phyloP scores from a whole-genome alignment of 345 rosid species.

The Acer yangbiense region DNA sequence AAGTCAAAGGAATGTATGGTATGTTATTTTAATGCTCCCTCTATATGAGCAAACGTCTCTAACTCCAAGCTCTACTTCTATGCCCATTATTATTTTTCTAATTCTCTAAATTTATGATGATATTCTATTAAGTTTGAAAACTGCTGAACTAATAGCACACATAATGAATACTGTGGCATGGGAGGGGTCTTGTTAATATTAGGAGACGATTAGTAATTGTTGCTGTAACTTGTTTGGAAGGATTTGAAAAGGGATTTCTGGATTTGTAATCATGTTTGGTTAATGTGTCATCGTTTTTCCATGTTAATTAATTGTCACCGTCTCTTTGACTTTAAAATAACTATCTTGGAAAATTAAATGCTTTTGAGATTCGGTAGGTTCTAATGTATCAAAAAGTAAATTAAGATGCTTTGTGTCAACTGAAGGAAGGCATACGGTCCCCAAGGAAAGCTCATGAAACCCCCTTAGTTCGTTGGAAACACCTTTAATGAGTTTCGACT shows the following conservation, averaged over 20 bases:
- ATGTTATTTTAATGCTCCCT: not conserved
- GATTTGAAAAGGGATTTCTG: not conserved
- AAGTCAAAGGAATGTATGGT: conserved; percentile 31
- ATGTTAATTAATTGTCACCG: not conserved
- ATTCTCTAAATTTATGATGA: not conserved
- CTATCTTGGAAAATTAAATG: not conserved
- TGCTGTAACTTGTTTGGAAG: not conserved
- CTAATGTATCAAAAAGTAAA: not conserved
- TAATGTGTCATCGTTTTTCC: not conserved
- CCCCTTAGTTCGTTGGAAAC: not conserved
- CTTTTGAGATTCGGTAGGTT: not conserved
- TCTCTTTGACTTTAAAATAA: not conserved
- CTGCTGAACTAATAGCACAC: too few relatives aligned
- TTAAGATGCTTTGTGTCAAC: not conserved
- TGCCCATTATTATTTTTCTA: not conserved
- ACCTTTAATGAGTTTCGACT: not conserved
- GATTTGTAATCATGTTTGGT: not conserved
- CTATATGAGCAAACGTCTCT: not conserved
- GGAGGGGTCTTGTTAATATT: not conserved
- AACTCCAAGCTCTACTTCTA: not conserved
- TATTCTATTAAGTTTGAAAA: too few relatives aligned
- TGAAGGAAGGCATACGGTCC: not conserved
- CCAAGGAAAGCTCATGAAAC: not conserved
- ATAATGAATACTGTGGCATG: not conserved
- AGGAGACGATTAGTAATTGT: not conserved